Evolutionary conservation across 768 basidiomycete genomes (phyloP).

Genomic region (Pleurotus salmoneostramineus): DNA sequence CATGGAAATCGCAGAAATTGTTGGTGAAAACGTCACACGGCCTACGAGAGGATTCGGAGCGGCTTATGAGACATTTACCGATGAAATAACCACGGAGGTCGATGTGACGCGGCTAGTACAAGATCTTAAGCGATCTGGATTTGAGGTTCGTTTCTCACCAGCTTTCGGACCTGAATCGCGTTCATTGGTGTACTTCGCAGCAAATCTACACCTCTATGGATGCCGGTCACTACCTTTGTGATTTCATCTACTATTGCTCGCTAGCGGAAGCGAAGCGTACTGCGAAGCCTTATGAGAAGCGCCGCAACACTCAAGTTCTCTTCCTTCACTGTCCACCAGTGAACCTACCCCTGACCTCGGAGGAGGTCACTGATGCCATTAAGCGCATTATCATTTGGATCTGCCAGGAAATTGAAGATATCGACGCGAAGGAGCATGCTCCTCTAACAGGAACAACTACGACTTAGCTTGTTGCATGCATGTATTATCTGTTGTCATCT

Average conservation of each 20-base stretch:
- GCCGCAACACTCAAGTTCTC: slow-evolving; percentile 47
- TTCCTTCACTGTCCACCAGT: slow-evolving; percentile 74
- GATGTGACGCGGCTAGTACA: slow-evolving; percentile 56
- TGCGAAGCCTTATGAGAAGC: slow-evolving; percentile 37
- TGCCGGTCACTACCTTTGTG: slow-evolving; percentile 72
- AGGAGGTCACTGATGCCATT: slow-evolving; percentile 66
- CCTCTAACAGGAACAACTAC: too few relatives aligned
- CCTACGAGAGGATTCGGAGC: slow-evolving; percentile 40
- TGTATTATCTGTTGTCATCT: too few relatives aligned
- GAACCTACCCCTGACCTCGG: slow-evolving; percentile 57
- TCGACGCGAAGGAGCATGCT: slow-evolving; percentile 16
- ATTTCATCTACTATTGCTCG: slow-evolving; percentile 76
- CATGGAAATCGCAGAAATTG: slow-evolving; percentile 31
- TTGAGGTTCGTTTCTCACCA: slow-evolving; percentile 33
- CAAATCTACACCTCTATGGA: slow-evolving; percentile 72
- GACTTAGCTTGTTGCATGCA: too few relatives aligned
- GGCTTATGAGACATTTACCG: slow-evolving; percentile 51
- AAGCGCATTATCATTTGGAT: slow-evolving; percentile 61
- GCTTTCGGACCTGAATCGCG: background rate
- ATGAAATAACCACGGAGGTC: slow-evolving; percentile 56
- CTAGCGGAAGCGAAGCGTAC: slow-evolving; percentile 62
- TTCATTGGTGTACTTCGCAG: slow-evolving; percentile 25
- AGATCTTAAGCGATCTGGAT: slow-evolving; percentile 47
- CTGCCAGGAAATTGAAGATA: slow-evolving; percentile 34
- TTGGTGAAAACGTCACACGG: slow-evolving; percentile 30